Conservation (phyloP, 2,329 filamentous ascomycete species). For the Claviceps capensis region DNA sequence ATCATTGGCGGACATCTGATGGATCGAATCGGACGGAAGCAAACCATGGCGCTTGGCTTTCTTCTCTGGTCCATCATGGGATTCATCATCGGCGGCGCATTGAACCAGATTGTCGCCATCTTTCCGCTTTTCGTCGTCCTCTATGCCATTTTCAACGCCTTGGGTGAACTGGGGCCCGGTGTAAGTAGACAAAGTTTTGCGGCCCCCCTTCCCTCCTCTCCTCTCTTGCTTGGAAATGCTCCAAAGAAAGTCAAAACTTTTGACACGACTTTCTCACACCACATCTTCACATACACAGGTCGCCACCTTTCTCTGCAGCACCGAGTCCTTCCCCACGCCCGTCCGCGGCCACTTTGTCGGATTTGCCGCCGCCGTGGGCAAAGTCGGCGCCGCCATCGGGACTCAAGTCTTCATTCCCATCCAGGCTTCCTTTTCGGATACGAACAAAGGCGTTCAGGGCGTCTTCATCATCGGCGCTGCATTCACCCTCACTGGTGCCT, state of each 20-base stretch:
- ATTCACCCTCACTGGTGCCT: slow-evolving; percentile 30
- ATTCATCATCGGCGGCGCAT: slow-evolving; percentile 34
- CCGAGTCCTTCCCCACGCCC: slow-evolving; percentile 36
- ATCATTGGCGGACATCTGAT: slow-evolving; percentile 26
- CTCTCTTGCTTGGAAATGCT: too few species aligned
- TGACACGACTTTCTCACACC: too few species aligned
- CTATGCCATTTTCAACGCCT: slow-evolving; percentile 21
- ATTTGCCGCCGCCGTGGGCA: slow-evolving; percentile 35
- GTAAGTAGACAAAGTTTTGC: neutral
- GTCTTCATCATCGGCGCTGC: slow-evolving; percentile 39
- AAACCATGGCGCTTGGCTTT: slow-evolving; percentile 13
- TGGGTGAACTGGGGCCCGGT: neutral
- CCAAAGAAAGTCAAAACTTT: too few species aligned
- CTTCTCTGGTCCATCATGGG: slow-evolving; percentile 24
- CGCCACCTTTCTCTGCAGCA: slow-evolving; percentile 12
- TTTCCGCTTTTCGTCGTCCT: slow-evolving; percentile 37
- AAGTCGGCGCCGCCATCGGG: slow-evolving; percentile 36
- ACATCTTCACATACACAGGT: neutral
- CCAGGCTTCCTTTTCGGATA: slow-evolving; percentile 19
- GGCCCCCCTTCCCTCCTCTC: too few species aligned
- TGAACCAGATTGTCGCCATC: slow-evolving; percentile 29
- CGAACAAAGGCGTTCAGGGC: slow-evolving; percentile 26
- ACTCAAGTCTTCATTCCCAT: slow-evolving; percentile 37
- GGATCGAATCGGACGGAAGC: slow-evolving; percentile 24
- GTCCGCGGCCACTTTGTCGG: slow-evolving; percentile 37